A percentile compares a stretch with the other conserved stretches of the same genome.
These are phyloP conservation scores for Hyphodiscus hymeniophilus DNA, from an alignment of 495 filamentous ascomycete genomes.

Conservation along the genomic window DNA sequence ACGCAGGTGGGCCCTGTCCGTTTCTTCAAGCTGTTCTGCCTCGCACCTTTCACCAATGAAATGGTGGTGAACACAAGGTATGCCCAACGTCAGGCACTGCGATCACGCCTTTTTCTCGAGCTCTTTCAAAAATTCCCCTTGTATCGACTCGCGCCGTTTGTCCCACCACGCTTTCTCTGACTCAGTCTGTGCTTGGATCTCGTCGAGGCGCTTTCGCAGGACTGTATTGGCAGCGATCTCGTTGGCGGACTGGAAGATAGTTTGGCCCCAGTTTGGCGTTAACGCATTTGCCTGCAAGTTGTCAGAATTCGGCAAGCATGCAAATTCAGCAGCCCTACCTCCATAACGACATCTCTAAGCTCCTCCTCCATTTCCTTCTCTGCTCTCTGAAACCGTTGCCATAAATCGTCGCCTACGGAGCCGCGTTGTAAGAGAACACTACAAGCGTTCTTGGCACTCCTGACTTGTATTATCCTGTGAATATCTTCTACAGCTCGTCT, in stretches of 20 bases:
- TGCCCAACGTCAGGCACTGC: conserved; percentile 7
- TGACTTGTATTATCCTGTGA: conserved; percentile 74
- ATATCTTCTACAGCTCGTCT: conserved; percentile 89
- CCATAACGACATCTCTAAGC: conserved; percentile 82
- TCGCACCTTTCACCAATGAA: too few species aligned
- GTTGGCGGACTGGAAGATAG: conserved; percentile 90
- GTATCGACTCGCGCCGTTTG: conserved; percentile 61
- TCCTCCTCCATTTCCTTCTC: conserved; percentile 99
- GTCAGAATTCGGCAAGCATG: conserved; percentile 8
- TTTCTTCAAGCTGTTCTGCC: too few species aligned
- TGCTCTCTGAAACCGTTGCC: conserved; percentile 82
- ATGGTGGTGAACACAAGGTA: conserved; percentile 9
- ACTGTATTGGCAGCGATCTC: conserved; percentile 66
- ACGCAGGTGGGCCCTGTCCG: too few species aligned
- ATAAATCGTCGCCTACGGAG: conserved; percentile 91
- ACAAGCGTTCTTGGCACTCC: conserved; percentile 77
- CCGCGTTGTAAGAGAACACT: conserved; percentile 76
- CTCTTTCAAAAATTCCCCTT: conserved; percentile 79
- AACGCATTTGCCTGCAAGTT: conserved; percentile 72
- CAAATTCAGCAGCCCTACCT: conserved; percentile 47
- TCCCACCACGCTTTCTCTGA: conserved; percentile 88
- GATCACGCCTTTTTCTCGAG: conserved; percentile 44
- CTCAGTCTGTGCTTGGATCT: conserved; percentile 56
- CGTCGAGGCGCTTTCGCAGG: conserved; percentile 51
- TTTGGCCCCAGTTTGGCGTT: conserved; percentile 76